Evolutionary conservation across 164 flowering plant species (phyloP).

Genomic region (Malania oleifera): DNA sequence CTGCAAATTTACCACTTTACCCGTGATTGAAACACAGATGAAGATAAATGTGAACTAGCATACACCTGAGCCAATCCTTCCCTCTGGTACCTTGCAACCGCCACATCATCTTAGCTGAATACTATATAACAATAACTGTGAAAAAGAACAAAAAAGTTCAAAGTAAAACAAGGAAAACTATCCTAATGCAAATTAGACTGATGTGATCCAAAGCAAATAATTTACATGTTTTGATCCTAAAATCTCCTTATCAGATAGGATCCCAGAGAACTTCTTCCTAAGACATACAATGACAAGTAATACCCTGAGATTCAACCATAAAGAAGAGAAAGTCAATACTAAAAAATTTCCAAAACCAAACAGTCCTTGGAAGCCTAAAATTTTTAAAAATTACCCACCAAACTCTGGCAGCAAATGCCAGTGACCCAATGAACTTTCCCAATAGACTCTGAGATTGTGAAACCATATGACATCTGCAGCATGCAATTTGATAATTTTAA

Average conservation of each 20-base stretch:
- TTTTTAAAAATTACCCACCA: conserved; percentile 41
- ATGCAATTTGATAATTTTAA: conserved; percentile 6
- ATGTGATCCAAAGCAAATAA: conserved; percentile 6
- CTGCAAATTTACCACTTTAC: conserved; percentile 37
- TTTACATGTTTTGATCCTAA: conserved; percentile 77
- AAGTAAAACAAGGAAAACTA: not conserved
- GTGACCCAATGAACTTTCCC: conserved; percentile 56
- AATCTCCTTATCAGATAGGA: conserved; percentile 62
- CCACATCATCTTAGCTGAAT: conserved; percentile 25
- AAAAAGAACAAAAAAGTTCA: not conserved
- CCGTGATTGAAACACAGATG: conserved; percentile 37
- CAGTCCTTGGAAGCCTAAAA: not conserved
- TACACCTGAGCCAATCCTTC: conserved; percentile 70
- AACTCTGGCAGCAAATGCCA: conserved; percentile 68
- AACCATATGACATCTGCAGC: conserved; percentile 46
- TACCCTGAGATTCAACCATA: conserved; percentile 51
- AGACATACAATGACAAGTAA: conserved; percentile 61
- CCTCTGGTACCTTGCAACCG: conserved; percentile 53
- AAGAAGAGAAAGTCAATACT: conserved; percentile 3
- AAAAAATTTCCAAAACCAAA: not conserved
- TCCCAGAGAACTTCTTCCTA: conserved; percentile 59
- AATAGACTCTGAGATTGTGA: conserved; percentile 43
- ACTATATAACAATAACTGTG: not conserved
- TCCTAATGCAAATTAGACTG: conserved; percentile 1
- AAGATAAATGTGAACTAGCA: conserved; percentile 47